These are phyloP conservation scores for Torulaspora quercuum DNA, from an alignment of 805 yeast genomes.

Conservation along the genomic window DNA sequence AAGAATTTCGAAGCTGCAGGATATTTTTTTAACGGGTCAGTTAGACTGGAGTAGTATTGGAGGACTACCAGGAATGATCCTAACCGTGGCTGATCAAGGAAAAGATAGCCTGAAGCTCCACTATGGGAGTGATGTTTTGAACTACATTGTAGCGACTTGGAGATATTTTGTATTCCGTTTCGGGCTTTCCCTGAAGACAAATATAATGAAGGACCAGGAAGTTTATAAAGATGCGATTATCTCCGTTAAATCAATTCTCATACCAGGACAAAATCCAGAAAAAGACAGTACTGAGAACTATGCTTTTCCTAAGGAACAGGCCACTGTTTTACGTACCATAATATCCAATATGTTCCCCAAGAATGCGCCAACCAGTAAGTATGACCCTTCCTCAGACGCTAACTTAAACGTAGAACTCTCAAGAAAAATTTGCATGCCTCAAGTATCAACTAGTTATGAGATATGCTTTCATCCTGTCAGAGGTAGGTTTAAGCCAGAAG, in stretches of 20 bases:
- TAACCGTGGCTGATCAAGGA: slow-evolving; percentile 80
- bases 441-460: slow-evolving; percentile 59
- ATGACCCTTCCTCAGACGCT: slow-evolving; percentile 40
- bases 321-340: slow-evolving; percentile 28
- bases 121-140: slow-evolving; percentile 47
- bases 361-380: slow-evolving; percentile 38
- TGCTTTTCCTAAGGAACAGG: slow-evolving; percentile 15
- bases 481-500: slow-evolving; percentile 68
- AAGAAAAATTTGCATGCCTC: slow-evolving; percentile 13
- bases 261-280: slow-evolving; percentile 4
- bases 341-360: slow-evolving; percentile 56
- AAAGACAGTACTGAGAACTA: not conserved
- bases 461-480: slow-evolving; percentile 62
- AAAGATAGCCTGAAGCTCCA: slow-evolving; percentile 52
- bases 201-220: slow-evolving; percentile 23
- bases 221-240: slow-evolving; percentile 38
- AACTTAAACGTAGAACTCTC: slow-evolving; percentile 40
- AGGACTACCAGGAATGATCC: slow-evolving; percentile 87
- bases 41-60: slow-evolving; percentile 74
- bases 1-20: slow-evolving; percentile 53
- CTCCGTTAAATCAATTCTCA: slow-evolving; percentile 38
- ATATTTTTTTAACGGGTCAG: slow-evolving; percentile 76
- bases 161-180: slow-evolving; percentile 80
- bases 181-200: slow-evolving; percentile 51
- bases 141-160: slow-evolving; percentile 74